These are phyloP conservation scores for Euryodendron excelsum DNA, from an alignment of 148 eudicot species.

Conservation along the genomic window DNA sequence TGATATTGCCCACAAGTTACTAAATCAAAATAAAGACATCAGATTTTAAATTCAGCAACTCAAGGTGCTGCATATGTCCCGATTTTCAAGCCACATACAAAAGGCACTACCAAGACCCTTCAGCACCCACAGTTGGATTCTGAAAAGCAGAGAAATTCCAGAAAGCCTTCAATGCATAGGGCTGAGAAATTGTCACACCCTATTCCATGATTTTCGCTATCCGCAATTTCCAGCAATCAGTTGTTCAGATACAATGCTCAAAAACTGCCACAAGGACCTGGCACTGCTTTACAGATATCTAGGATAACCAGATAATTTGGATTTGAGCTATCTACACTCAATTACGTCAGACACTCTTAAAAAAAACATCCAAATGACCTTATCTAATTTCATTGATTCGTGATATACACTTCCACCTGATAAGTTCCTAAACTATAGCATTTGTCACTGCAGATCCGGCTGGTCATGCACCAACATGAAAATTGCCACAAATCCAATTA, in stretches of 20 bases:
- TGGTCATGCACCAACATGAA: neutral
- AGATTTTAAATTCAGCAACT: neutral
- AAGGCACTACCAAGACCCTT: slow-evolving; percentile 78
- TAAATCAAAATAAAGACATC: neutral
- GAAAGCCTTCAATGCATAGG: slow-evolving; percentile 73
- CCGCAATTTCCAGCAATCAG: slow-evolving; percentile 33
- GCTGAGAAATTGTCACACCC: slow-evolving; percentile 59
- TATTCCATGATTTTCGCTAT: slow-evolving; percentile 84
- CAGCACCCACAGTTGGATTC: slow-evolving; percentile 76
- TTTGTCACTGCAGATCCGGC: neutral
- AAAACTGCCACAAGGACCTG: neutral
- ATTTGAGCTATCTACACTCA: neutral
- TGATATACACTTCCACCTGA: neutral
- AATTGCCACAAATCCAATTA: neutral
- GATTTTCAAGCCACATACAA: neutral
- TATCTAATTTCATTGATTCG: neutral
- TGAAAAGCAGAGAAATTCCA: slow-evolving; percentile 73
- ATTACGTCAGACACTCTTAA: too few relatives aligned
- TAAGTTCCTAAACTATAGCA: neutral
- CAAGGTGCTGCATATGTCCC: neutral
- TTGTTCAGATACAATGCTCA: neutral
- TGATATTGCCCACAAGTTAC: neutral
- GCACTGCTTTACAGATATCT: neutral
- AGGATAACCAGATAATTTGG: neutral
- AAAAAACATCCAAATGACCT: neutral